A percentile compares a stretch with the other conserved stretches of the same genome.
Conservation (phyloP, 768 basidiomycete species). For the Kwoniella botswanensis region DNA sequence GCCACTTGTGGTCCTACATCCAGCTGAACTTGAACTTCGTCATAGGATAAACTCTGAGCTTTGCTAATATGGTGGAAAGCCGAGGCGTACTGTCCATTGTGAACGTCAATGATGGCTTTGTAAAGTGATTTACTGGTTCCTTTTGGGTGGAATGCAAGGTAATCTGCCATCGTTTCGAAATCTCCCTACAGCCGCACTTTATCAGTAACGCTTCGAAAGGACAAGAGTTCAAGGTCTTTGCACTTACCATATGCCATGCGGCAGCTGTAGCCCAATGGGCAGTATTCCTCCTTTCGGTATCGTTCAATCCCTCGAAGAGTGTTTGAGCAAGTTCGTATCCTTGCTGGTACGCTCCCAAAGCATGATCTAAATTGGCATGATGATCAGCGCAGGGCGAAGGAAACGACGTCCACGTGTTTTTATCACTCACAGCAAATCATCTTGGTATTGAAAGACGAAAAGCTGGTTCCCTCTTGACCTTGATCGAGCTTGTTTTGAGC, state of each 20-base stretch:
- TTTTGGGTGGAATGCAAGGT: conserved; percentile 52
- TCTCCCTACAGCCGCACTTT: conserved; percentile 37
- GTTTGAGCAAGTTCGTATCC: conserved; percentile 47
- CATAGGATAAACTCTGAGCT: conserved; percentile 52
- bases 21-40: conserved; percentile 50
- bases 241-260: conserved; percentile 55
- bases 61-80: conserved; percentile 54
- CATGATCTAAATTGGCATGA: conserved; percentile 39
- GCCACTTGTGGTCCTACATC: conserved; percentile 42
- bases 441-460: conserved; percentile 46
- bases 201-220: neutral
- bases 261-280: conserved; percentile 54
- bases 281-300: conserved; percentile 47
- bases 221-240: neutral
- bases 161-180: conserved; percentile 55
- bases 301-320: conserved; percentile 47
- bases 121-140: conserved; percentile 55
- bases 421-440: conserved; percentile 49
- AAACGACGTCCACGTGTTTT: too few species aligned
- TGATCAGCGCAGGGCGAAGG: too few species aligned
- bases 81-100: conserved; percentile 44
- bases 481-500: conserved; percentile 42
- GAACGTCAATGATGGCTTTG: conserved; percentile 57
- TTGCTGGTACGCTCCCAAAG: conserved; percentile 46
- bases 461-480: conserved; percentile 26